Base-by-base conservation (phyloP, 163 green algal species). In the Volvox carteri region DNA sequence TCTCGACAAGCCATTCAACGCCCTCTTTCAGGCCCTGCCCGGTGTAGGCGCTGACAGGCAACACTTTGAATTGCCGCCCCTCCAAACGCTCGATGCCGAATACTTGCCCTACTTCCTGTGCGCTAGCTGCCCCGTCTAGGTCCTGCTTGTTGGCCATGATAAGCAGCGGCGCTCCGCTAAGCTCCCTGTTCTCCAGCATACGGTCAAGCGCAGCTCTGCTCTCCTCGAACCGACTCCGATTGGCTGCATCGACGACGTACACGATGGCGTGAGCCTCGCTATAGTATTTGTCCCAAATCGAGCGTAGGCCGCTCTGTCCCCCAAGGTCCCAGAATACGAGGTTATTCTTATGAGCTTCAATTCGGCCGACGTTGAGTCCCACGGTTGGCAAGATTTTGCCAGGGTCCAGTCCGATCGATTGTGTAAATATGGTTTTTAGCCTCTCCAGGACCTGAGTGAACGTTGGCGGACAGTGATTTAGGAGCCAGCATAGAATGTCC, bases 281-380 rank as follows among this genome's bases (percentile, higher is more conserved):
- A 78, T 97, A 99, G 92, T 99, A 99, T 83, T 99, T 99, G 86
- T 98, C 95, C 98, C 98, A 99, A 39, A 99, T 99, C 4, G 93
- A 93, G 9, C 96, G 96, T 83, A 99, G 94, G 7, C 95, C 94
- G 2, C 93, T 70, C 30, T 95, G 91, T 3, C 98, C 98, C 0
- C 98, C 98, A 1, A 99, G 95, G 91, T 99, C 98, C 98, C 95
- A 97, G 78, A 96, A 94, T 0, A 95, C 86, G 0, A 95, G 54
- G 16, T 86, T 89, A 19, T 88, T 79, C 8, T 90, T 90, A 21
- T 92, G 85, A 4, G 88, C 93, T 46, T 97, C 93, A 39, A 98
- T 92, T 16, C 95, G 93, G 0, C 94, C 98, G 25, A 99, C 96
- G 88, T 99, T 99, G 0, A 99, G 92, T 23, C 98, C 98, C 2